Evolutionary conservation across 306 rosid genomes (phyloP).

Genomic region (Cucumis sativus): DNA sequence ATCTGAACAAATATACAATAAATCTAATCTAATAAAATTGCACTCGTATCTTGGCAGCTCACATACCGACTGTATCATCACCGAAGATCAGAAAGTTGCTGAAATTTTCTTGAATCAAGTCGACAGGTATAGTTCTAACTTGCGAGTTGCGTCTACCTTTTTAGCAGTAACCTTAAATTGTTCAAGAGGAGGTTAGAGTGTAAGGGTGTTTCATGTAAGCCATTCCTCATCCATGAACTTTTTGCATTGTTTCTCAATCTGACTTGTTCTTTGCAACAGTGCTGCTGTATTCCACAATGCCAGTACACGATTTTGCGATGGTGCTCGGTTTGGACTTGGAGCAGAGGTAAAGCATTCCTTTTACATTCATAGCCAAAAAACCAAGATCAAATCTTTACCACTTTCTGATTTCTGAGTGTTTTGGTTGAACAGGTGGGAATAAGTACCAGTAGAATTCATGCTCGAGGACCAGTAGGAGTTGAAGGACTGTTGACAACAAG

Average conservation of each 20-base stretch:
- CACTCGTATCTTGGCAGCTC: slow-evolving; percentile 30
- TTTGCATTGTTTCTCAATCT: neutral
- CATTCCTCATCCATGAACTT: neutral
- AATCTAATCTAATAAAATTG: too few species aligned
- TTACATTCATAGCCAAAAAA: neutral
- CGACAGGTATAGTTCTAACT: slow-evolving; percentile 35
- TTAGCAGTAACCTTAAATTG: neutral
- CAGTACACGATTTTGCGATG: slow-evolving; percentile 63
- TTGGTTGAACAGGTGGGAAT: slow-evolving; percentile 52
- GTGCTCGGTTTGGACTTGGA: slow-evolving; percentile 71
- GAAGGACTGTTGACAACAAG: slow-evolving; percentile 73
- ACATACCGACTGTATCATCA: slow-evolving; percentile 69
- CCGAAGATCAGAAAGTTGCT: slow-evolving; percentile 61
- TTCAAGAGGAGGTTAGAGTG: neutral
- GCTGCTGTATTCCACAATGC: slow-evolving; percentile 86
- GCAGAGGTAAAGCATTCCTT: slow-evolving; percentile 47
- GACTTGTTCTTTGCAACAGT: slow-evolving; percentile 22
- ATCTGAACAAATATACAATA: too few species aligned
- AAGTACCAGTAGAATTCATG: slow-evolving; percentile 67
- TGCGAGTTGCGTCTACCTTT: neutral
- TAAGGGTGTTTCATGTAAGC: neutral
- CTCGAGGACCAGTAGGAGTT: slow-evolving; percentile 97
- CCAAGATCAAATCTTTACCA: neutral
- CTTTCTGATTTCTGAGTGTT: neutral
- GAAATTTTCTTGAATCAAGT: slow-evolving; percentile 52